These are phyloP conservation scores for Moesziomyces antarcticus DNA, from an alignment of 1,284 basidiomycete species.

Conservation along the genomic window DNA sequence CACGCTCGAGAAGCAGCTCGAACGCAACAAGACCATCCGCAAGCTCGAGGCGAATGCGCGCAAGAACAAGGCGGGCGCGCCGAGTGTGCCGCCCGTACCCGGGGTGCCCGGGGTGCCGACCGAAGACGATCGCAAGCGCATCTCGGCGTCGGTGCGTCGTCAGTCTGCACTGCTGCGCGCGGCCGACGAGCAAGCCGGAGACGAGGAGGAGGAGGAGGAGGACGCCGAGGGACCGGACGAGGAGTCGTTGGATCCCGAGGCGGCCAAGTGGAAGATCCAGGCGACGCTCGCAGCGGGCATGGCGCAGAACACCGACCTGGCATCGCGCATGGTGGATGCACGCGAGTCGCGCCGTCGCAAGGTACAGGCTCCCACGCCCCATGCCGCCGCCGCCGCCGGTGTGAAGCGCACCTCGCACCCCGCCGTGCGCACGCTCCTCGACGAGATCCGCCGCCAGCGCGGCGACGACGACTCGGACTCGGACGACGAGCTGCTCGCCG, in stretches of 20 bases:
- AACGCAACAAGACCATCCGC: slow-evolving; percentile 66
- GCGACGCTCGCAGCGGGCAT: slow-evolving; percentile 64
- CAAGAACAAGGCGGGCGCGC: slow-evolving; percentile 41
- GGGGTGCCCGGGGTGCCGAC: slow-evolving; percentile 25
- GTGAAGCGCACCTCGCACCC: slow-evolving; percentile 41
- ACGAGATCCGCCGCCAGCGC: slow-evolving; percentile 57
- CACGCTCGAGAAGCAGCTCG: slow-evolving; percentile 66
- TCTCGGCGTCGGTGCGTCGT: slow-evolving; percentile 46
- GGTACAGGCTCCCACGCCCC: slow-evolving; percentile 15
- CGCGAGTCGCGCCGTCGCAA: slow-evolving; percentile 52
- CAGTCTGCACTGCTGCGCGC: slow-evolving; percentile 35
- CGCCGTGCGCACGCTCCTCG: slow-evolving; percentile 49
- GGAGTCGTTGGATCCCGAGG: slow-evolving; percentile 44
- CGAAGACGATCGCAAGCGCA: slow-evolving; percentile 48
- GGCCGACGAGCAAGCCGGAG: no score
- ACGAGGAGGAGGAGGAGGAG: slow-evolving; percentile 10
- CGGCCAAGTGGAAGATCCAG: slow-evolving; percentile 65
- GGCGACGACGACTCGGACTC: slow-evolving; percentile 45
- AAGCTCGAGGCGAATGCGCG: slow-evolving; percentile 67
- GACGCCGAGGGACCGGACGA: slow-evolving; percentile 38
- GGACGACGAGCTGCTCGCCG: slow-evolving; percentile 41
- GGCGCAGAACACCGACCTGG: slow-evolving; percentile 63
- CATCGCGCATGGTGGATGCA: slow-evolving; percentile 63
- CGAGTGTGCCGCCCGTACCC: slow-evolving; percentile 11
- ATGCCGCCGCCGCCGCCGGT: not conserved